Evolutionary conservation across 345 rosid species (phyloP).

Genomic region (Citrus maxima): DNA sequence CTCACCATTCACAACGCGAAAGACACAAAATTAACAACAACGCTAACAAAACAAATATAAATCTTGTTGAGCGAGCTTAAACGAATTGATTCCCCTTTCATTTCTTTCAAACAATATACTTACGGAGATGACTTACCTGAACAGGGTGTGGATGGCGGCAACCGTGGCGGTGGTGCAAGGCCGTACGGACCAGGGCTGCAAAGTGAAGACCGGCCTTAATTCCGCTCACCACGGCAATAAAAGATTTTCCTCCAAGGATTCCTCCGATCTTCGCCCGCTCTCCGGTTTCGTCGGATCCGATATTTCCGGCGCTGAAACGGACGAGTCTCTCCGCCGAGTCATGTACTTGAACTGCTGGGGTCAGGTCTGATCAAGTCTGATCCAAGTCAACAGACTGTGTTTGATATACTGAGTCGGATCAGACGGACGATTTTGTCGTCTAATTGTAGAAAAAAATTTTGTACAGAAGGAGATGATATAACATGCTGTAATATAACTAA

Average conservation of each 20-base stretch:
- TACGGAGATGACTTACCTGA: conserved; percentile 43
- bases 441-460: background rate
- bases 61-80: too few species aligned
- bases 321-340: conserved; percentile 71
- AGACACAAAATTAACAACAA: too few species aligned
- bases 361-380: conserved; percentile 34
- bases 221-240: conserved; percentile 49
- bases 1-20: accelerated
- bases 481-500: background rate
- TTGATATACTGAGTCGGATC: background rate
- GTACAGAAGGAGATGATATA: background rate
- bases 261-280: conserved; percentile 55
- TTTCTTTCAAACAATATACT: too few species aligned
- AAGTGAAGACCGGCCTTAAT: conserved; percentile 41
- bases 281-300: conserved; percentile 41
- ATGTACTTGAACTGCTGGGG: conserved; percentile 97
- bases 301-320: conserved; percentile 38
- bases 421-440: background rate
- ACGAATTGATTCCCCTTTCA: too few species aligned
- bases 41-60: background rate
- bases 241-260: conserved; percentile 25
- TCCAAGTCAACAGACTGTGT: background rate
- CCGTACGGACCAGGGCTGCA: conserved; percentile 55
- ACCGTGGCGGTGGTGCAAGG: conserved; percentile 64
- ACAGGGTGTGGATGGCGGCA: conserved; percentile 75